Evolutionary conservation across 768 basidiomycete genomes (phyloP).

Genomic region (Lepiota brunneoincarnata): DNA sequence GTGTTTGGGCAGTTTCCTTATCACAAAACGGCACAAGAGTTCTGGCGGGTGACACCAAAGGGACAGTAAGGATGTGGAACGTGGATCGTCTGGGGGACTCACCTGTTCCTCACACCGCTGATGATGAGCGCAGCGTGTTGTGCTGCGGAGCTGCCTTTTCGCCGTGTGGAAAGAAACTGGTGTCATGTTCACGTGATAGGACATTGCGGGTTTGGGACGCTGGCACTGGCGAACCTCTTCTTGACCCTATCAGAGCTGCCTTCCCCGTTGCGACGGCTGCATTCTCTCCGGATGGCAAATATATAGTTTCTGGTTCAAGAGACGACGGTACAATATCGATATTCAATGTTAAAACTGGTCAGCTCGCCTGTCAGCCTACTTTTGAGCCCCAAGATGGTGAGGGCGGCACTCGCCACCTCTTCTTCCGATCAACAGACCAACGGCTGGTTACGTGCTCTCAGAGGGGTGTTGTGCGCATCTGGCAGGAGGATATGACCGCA

Average conservation of each 20-base stretch:
- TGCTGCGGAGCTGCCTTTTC: conserved; percentile 24
- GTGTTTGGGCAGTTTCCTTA: conserved; percentile 19
- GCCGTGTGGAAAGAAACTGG: conserved; percentile 22
- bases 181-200: conserved; percentile 30
- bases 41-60: conserved; percentile 16
- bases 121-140: conserved; percentile 15
- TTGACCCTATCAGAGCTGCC: conserved; percentile 7
- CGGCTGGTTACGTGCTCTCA: neutral
- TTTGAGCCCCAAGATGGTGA: neutral
- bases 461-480: conserved; percentile 1
- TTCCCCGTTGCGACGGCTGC: conserved; percentile 13
- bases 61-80: conserved; percentile 20
- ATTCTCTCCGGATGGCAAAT: conserved; percentile 18
- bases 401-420: neutral
- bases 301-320: conserved; percentile 18
- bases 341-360: conserved; percentile 11
- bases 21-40: conserved; percentile 18
- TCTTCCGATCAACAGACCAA: neutral
- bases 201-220: conserved; percentile 19
- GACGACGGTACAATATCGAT: conserved; percentile 16
- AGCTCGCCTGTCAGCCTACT: neutral
- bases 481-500: conserved; percentile 11
- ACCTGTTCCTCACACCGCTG: neutral
- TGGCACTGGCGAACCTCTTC: conserved; percentile 10
- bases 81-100: conserved; percentile 8